phyloP scores from a whole-genome alignment of 345 rosid species.

The Citrus maxima region DNA sequence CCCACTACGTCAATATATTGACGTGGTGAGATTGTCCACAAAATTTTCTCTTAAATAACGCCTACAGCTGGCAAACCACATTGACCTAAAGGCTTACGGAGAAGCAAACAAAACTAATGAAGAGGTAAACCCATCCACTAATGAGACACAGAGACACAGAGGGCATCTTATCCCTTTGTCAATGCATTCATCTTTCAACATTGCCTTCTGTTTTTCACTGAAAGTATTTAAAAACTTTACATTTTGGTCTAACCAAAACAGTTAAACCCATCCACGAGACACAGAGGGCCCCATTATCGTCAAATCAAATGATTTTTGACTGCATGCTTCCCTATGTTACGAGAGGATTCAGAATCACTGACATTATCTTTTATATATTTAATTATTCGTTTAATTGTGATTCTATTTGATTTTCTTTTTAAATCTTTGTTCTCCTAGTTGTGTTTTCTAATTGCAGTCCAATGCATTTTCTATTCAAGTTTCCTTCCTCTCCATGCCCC shows the following conservation, averaged over 20 bases:
- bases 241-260: not conserved
- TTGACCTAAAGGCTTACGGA: slow-evolving; percentile 9
- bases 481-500: slow-evolving; percentile 3
- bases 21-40: too few species aligned
- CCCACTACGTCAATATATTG: not conserved
- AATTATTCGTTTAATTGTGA: not conserved
- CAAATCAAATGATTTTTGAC: slow-evolving; percentile 12
- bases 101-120: slow-evolving; percentile 26
- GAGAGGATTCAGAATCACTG: slow-evolving; percentile 15
- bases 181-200: slow-evolving; percentile 26
- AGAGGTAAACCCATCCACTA: slow-evolving; percentile 9
- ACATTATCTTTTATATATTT: not conserved
- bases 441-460: slow-evolving; percentile 8
- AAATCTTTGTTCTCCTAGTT: slow-evolving; percentile 12
- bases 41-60: slow-evolving; percentile 8
- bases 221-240: not conserved
- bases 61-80: slow-evolving; percentile 34
- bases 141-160: too few species aligned
- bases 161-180: not conserved
- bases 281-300: not conserved
- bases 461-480: not conserved
- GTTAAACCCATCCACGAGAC: not conserved
- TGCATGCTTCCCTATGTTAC: slow-evolving; percentile 11
- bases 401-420: slow-evolving; percentile 10
- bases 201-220: slow-evolving; percentile 9